Base-by-base conservation (phyloP, 495 filamentous ascomycete genomes). In the Neurospora cerealis region DNA sequence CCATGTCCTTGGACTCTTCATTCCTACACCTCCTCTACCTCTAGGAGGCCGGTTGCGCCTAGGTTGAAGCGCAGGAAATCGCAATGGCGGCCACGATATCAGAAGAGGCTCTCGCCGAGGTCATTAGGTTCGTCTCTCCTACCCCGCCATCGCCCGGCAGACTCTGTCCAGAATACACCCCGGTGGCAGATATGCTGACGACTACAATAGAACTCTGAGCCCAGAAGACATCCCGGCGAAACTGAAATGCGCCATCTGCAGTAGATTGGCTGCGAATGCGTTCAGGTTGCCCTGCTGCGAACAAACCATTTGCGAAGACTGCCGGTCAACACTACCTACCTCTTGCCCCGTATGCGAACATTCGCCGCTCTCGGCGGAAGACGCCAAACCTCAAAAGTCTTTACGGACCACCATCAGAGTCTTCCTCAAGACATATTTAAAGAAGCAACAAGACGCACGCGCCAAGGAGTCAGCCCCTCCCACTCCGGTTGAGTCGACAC, bases 311-410 rank as follows among this genome's bases (percentile, higher is more conserved):
- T 98, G 96, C 83, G 93, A 95, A 78, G 88, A 84, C 72, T 99
- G 96, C 81, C 94, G 96, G 80, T 81, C 88, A 10, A 91, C 89
- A 38, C 86, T 97, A 21, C 89, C 92, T 19, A 88, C 92, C 28
- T 90, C 91, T 41, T 99, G 96, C 76, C 95, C 96, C 4, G 92
- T 98, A 71, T 99, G 96, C 87, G 91, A 93, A 69, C 96, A 99
- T 77, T 88, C 89, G 32, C 96, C 96, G 0, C 86, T 98, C 38
- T 91, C 93, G 8, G 87, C 90, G 19, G 93, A 94, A 73, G 90
- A 95, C 75, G 97, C 94, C 86, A 95, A 91, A 75, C 89, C 94
- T 7, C 92, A 97, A 80, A 97, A 96, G 80, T 88, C 90, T 39
- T 86, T 98, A 17, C 90, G 96, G 72, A 93, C 91, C 3, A 98